Percentiles rank a stretch among this genome's conserved stretches.
Conservation (phyloP, 768 basidiomycete species). For the Lanmaoa rubissima region DNA sequence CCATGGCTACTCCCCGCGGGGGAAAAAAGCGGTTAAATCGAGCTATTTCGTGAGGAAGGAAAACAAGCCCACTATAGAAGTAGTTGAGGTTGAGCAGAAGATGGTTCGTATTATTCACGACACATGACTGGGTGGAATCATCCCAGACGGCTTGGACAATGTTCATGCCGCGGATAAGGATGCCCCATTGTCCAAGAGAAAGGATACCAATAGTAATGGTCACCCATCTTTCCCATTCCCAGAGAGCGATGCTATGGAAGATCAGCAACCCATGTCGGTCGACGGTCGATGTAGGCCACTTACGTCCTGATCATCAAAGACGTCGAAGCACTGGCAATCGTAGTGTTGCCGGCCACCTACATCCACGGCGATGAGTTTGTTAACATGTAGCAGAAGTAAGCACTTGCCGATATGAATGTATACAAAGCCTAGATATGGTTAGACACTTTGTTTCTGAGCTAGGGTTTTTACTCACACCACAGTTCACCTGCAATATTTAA, state of each 20-base stretch:
- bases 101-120: slow-evolving; percentile 52
- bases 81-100: slow-evolving; percentile 61
- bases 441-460: neutral
- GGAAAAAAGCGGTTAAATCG: neutral
- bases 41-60: neutral
- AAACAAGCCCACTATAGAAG: slow-evolving; percentile 59
- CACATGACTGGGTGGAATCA: slow-evolving; percentile 38
- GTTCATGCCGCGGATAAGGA: slow-evolving; percentile 68
- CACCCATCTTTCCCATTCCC: slow-evolving; percentile 58
- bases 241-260: slow-evolving; percentile 59
- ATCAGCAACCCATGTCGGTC: slow-evolving; percentile 18
- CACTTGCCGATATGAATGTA: slow-evolving; percentile 62
- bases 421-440: slow-evolving; percentile 50
- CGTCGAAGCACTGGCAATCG: slow-evolving; percentile 37
- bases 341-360: slow-evolving; percentile 28
- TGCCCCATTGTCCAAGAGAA: slow-evolving; percentile 61
- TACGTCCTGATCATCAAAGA: slow-evolving; percentile 72
- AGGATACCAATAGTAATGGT: slow-evolving; percentile 50
- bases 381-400: neutral
- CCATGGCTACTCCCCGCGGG: slow-evolving; percentile 50
- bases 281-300: slow-evolving; percentile 6
- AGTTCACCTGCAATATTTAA: slow-evolving; percentile 46
- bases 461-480: slow-evolving; percentile 42
- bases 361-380: slow-evolving; percentile 1
- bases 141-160: slow-evolving; percentile 60